These are phyloP conservation scores for Teunomyces panamensis DNA, from an alignment of 805 yeast genomes.

Conservation along the genomic window DNA sequence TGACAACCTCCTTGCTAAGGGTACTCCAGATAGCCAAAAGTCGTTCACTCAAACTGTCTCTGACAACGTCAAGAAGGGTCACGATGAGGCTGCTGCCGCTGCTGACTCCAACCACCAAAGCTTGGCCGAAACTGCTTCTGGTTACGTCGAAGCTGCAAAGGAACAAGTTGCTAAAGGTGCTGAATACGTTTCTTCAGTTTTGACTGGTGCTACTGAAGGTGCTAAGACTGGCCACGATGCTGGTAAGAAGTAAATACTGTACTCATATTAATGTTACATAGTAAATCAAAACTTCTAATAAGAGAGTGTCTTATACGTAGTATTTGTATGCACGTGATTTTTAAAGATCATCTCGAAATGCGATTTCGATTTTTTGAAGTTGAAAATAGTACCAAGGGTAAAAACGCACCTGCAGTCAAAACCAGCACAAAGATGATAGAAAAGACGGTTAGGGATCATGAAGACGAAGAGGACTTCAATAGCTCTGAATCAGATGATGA, in stretches of 20 bases:
- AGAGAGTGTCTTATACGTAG: too few species aligned
- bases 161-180: slow-evolving; percentile 54
- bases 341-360: too few species aligned
- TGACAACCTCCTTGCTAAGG: slow-evolving; percentile 39
- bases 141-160: slow-evolving; percentile 55
- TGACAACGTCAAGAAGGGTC: slow-evolving; percentile 58
- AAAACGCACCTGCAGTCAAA: too few species aligned
- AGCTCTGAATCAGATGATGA: slow-evolving; percentile 8
- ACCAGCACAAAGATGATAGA: background rate
- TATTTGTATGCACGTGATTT: background rate
- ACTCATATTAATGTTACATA: background rate
- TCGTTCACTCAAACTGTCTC: slow-evolving; percentile 65
- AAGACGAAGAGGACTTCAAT: slow-evolving; percentile 6
- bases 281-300: background rate
- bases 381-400: too few species aligned
- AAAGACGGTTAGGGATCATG: background rate
- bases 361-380: too few species aligned
- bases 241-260: slow-evolving; percentile 17
- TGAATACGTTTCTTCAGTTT: slow-evolving; percentile 49
- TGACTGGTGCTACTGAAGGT: slow-evolving; percentile 59
- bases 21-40: slow-evolving; percentile 66
- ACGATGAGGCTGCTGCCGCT: slow-evolving; percentile 47
- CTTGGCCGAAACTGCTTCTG: slow-evolving; percentile 40
- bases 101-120: slow-evolving; percentile 22
- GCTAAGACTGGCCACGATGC: slow-evolving; percentile 35